phyloP scores from a whole-genome alignment of 768 basidiomycete species.

The Pleurotus cornucopiae region DNA sequence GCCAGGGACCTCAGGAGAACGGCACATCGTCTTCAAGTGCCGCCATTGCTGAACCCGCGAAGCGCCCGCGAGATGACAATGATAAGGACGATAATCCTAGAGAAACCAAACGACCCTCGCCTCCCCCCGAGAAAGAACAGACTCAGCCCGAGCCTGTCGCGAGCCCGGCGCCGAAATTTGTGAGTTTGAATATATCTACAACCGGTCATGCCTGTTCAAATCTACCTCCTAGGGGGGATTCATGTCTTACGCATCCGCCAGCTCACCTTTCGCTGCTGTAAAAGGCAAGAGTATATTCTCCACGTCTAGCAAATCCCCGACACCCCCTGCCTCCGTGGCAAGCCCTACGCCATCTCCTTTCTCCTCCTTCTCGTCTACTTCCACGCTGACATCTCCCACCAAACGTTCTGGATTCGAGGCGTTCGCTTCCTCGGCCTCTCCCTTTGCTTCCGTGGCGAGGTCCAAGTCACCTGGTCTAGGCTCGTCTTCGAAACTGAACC shows the following conservation, averaged over 20 bases:
- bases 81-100: conserved; percentile 62
- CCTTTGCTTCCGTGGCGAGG: conserved; percentile 43
- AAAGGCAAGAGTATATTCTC: conserved; percentile 62
- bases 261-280: conserved; percentile 70
- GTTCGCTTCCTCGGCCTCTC: conserved; percentile 46
- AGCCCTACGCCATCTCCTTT: conserved; percentile 22
- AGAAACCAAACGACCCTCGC: conserved; percentile 56
- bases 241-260: conserved; percentile 72
- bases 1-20: conserved; percentile 47
- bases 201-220: conserved; percentile 8
- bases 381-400: conserved; percentile 25
- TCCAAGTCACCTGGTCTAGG: conserved; percentile 54
- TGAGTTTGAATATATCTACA: conserved; percentile 25
- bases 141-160: conserved; percentile 25
- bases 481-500: conserved; percentile 33
- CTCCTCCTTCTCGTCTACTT: conserved; percentile 20
- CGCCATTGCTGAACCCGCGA: conserved; percentile 36
- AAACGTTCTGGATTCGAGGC: conserved; percentile 57
- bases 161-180: conserved; percentile 41
- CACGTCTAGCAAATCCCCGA: conserved; percentile 16
- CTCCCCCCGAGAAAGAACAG: conserved; percentile 56
- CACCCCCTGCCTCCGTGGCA: conserved; percentile 24
- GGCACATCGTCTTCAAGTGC: conserved; percentile 8
- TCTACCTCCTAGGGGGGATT: conserved; percentile 54
- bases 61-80: conserved; percentile 59